Percentiles rank a stretch among this genome's conserved stretches.
These are phyloP conservation scores for Peronospora destructor DNA, from an alignment of 352 stramenopile genomes.

Conservation along the genomic window DNA sequence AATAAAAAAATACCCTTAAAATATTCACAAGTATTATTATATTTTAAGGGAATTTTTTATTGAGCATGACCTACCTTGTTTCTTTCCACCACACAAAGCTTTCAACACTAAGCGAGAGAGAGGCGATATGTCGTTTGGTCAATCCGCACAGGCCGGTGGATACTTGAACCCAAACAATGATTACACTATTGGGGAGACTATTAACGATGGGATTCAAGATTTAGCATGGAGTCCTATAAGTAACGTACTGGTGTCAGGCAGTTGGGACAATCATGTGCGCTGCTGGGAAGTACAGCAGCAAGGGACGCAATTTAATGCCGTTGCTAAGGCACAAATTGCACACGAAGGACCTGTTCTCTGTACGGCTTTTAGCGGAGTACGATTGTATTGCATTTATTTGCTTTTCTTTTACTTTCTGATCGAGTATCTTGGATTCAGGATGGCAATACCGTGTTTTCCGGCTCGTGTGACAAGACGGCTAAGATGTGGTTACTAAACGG, in stretches of 20 bases:
- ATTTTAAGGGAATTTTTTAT: too few relatives aligned
- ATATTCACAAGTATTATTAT: too few relatives aligned
- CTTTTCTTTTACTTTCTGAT: neutral
- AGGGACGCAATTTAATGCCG: slow-evolving; percentile 61
- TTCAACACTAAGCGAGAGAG: too few relatives aligned
- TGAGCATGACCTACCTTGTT: too few relatives aligned
- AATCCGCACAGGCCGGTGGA: slow-evolving; percentile 34
- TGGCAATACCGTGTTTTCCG: slow-evolving; percentile 73
- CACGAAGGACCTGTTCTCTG: slow-evolving; percentile 89
- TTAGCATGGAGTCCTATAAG: slow-evolving; percentile 65
- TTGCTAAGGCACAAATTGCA: slow-evolving; percentile 77
- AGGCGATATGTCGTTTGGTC: slow-evolving; percentile 37
- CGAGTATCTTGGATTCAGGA: slow-evolving; percentile 43
- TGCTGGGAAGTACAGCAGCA: slow-evolving; percentile 81
- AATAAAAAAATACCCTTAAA: too few relatives aligned
- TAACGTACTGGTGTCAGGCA: slow-evolving; percentile 70
- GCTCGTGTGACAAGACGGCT: slow-evolving; percentile 73
- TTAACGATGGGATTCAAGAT: slow-evolving; percentile 72
- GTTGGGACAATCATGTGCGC: slow-evolving; percentile 79
- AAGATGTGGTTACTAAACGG: slow-evolving; percentile 25
- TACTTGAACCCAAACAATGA: slow-evolving; percentile 76
- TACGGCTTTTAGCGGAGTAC: slow-evolving; percentile 83
- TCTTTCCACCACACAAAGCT: too few relatives aligned
- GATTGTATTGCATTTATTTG: slow-evolving; percentile 2
- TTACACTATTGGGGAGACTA: slow-evolving; percentile 58